Evolutionary conservation across 805 yeast genomes (phyloP).

Genomic region (Candida montana): DNA sequence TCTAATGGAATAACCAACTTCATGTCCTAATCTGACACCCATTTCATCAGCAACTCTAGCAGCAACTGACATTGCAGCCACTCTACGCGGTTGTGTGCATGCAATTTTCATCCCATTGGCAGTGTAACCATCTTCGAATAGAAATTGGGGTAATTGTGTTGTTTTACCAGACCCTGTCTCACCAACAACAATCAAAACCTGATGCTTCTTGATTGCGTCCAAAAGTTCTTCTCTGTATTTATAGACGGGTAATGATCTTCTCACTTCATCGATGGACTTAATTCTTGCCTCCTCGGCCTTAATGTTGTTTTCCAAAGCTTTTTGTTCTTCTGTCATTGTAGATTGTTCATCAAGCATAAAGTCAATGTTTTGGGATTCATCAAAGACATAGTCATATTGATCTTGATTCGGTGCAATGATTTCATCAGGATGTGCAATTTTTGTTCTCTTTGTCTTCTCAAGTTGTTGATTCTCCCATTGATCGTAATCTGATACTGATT

Average conservation of each 20-base stretch:
- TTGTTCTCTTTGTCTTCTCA: constrained; percentile 14
- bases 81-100: constrained; percentile 93
- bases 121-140: constrained; percentile 78
- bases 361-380: constrained; percentile 54
- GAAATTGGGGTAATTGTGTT: constrained; percentile 85
- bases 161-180: constrained; percentile 95
- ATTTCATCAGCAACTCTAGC: constrained; percentile 88
- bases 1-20: constrained; percentile 85
- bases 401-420: constrained; percentile 37
- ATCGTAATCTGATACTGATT: constrained; percentile 20
- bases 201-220: constrained; percentile 53
- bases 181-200: constrained; percentile 71
- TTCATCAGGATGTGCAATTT: constrained; percentile 33
- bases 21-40: constrained; percentile 70
- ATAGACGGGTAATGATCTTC: constrained; percentile 73
- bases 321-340: constrained; percentile 28
- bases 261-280: constrained; percentile 31
- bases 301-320: constrained; percentile 30
- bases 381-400: constrained; percentile 75
- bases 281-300: constrained; percentile 30
- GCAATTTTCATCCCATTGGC: constrained; percentile 56
- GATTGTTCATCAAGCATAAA: constrained; percentile 36
- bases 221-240: constrained; percentile 55
- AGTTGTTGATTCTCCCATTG: constrained; percentile 22
- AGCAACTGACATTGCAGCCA: constrained; percentile 91